Percentiles rank a stretch among this genome's conserved stretches.
Evolutionary conservation across 106 monocot species (phyloP).

Genomic region (Dendrobium huoshanense): DNA sequence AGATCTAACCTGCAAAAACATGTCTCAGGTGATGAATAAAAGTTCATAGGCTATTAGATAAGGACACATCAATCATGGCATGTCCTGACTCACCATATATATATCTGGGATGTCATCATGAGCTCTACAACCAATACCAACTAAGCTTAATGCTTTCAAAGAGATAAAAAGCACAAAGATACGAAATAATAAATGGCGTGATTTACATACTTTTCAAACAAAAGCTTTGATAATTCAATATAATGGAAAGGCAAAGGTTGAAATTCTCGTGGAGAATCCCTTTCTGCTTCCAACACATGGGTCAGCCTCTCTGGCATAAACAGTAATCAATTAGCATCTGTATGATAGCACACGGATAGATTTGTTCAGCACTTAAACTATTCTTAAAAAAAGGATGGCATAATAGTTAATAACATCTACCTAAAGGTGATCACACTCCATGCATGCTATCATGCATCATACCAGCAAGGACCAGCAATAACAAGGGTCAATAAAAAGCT

Average conservation of each 20-base stretch:
- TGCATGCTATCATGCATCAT: background rate
- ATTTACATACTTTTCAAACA: constrained; percentile 75
- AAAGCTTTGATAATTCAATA: constrained; percentile 87
- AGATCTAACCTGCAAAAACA: constrained; percentile 65
- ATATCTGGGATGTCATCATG: constrained; percentile 75
- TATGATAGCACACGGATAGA: background rate
- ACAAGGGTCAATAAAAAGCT: background rate
- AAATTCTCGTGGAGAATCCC: constrained; percentile 92
- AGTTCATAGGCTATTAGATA: background rate
- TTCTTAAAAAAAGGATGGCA: background rate
- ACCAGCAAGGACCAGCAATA: background rate
- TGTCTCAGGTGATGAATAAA: background rate
- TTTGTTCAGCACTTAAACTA: background rate
- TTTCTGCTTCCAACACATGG: constrained; percentile 85
- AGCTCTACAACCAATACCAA: constrained; percentile 45
- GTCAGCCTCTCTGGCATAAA: constrained; percentile 63
- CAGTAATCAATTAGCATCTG: constrained; percentile 3
- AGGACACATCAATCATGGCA: background rate
- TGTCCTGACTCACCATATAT: constrained; percentile 63
- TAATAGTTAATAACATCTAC: background rate
- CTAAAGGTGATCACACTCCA: background rate
- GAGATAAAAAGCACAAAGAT: background rate
- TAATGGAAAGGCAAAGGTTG: constrained; percentile 96
- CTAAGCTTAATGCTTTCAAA: constrained; percentile 13
- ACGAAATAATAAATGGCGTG: background rate